Base-by-base conservation (phyloP, 129 eudicot species). In the Sambucus nigra region DNA sequence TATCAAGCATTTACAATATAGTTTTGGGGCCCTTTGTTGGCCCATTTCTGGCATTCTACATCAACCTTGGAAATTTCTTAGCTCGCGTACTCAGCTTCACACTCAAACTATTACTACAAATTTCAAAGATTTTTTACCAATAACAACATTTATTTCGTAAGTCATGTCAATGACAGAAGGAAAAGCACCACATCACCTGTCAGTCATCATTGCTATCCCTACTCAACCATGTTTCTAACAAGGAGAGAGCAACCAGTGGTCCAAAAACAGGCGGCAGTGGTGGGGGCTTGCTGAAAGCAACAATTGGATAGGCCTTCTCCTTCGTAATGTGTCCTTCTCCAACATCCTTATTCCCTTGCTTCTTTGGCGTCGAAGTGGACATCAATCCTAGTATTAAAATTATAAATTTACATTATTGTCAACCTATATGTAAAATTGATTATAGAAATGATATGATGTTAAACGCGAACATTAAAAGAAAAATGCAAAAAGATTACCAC, bases 231-330 rank as follows among this genome's bases (percentile, higher is more conserved):
- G 80, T 50, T 24, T 88, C 80, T 46, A 83, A 66, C 46, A 88
- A 38, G 2, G 97, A 80, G 9, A 88, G 65, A 39, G 80, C 74
- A 52, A 83, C 78, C 18, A 88, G 57, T 7, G 97, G 80, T 5
- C 92, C 94, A 45, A 88, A 53, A 52, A 88, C 53, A 1, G 96
- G 94, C 4, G 84, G 84, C 11, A 74, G 29, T 5, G 86, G 94
- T 5, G 97, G 96, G 6, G 92, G 97, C 71, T 79, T 74, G 65
- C 92, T 77, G 57, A 88, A 88, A 50, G 87, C 77, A 57, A 63
- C 91, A 19, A 83, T 73, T 6, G 82, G 80, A 28, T 80, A 78
- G 39, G 62, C 72, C 25, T 77, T 72, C 42, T 67, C 80, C 59
- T 80, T 71, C 18, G 50, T 61, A 17, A 74, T 53, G 9, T 53